Evolutionary conservation across 2,329 filamentous ascomycete genomes (phyloP).

Genomic region (Botryosphaeria dothidea): DNA sequence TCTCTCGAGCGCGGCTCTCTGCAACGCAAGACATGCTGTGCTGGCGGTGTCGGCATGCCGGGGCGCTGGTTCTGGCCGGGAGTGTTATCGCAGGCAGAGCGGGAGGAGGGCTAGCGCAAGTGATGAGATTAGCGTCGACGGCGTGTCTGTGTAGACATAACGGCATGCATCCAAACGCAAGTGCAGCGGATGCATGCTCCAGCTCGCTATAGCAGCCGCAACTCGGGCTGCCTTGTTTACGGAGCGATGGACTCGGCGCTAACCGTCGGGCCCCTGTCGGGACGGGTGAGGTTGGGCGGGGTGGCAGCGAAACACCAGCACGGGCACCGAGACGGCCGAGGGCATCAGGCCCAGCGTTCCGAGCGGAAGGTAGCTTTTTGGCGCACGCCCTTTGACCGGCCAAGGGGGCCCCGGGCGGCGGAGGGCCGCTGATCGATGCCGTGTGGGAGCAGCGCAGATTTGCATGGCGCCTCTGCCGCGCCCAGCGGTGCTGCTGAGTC

Average conservation of each 20-base stretch:
- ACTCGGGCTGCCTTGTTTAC: too few species aligned
- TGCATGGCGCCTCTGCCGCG: conserved; percentile 15
- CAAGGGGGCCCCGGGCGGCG: conserved; percentile 9
- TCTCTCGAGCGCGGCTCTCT: background rate
- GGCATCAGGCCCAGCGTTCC: conserved; percentile 10
- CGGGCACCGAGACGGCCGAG: background rate
- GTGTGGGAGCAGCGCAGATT: conserved; percentile 15
- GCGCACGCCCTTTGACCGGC: conserved; percentile 4
- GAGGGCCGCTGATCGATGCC: conserved; percentile 12
- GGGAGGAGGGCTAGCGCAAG: conserved; percentile 8
- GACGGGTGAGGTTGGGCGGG: conserved; percentile 5
- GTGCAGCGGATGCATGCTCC: too few species aligned
- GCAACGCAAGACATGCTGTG: background rate
- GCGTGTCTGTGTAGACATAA: too few species aligned
- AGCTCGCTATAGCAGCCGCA: too few species aligned
- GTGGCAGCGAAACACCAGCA: conserved; percentile 1
- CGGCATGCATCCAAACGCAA: too few species aligned
- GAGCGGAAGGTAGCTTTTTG: conserved; percentile 12
- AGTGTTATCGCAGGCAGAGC: conserved; percentile 6
- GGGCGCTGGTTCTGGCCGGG: conserved; percentile 3
- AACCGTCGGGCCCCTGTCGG: background rate
- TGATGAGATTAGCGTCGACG: conserved; percentile 16
- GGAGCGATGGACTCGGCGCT: too few species aligned
- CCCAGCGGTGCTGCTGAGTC: conserved; percentile 12
- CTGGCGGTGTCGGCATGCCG: background rate